Evolutionary conservation across 495 filamentous ascomycete species (phyloP), one percentile per base, ranked within the genome.

Genomic region (Podospora pseudopauciseta): DNA sequence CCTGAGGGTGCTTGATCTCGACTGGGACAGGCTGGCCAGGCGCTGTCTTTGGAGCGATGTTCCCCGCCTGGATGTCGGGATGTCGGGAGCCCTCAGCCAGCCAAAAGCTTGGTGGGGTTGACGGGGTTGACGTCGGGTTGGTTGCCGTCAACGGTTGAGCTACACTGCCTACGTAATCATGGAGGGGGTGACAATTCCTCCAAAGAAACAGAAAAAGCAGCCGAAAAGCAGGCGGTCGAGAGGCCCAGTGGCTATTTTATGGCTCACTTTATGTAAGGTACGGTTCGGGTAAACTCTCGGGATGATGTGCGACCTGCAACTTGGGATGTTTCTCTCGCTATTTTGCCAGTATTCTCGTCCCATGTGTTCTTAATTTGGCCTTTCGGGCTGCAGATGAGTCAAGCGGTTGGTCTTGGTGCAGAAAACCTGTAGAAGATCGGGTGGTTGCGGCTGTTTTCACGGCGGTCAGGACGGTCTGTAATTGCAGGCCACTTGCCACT

Each of bases 11-110:
- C 19, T 59, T n/a, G 49, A 61, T 11, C 34, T 68, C 15, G 20
- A 32, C 54, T 27, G 39, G 66, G n/a, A 4, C 60, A 57, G 53
- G 66, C n/a, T 26, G 54, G 30, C 67, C 60, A 57, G 53, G 66
- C n/a, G n/a, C 28, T n/a, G 62, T 65, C 23, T 68, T n/a, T 68
- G 34, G 54, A 65, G 61, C 6, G 55, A 20, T 18, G 55, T 58
- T 58, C 55, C 67, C 62, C 67, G 54, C 44, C 39, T 26, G 57
- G 53, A 15, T 57, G n/a, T 56, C 54, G 16, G 63, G 19, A 26
- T 16, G 44, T 59, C 26, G 59, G 59, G 65, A 53, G 32, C 27
- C 27, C 55, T 58, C 55, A 58, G n/a, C 55, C 55, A 58, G 55
- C 55, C 55, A 58, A 58, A 58, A 19, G 39, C 39, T 49, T 49